Conservation (phyloP, 2,329 filamentous ascomycete genomes). For the Apiospora phragmitis region DNA sequence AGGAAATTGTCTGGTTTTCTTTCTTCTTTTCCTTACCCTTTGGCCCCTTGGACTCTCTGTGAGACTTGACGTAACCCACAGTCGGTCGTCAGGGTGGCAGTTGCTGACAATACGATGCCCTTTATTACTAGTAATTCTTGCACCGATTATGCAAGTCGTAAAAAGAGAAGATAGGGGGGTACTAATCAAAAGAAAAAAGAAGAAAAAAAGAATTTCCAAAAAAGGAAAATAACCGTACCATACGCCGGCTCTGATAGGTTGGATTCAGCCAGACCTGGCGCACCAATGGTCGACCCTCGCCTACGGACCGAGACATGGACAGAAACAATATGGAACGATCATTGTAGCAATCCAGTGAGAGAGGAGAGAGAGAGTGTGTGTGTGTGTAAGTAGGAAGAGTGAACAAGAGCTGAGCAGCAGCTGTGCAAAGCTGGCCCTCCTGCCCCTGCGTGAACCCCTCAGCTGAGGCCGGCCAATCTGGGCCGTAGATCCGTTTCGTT, state of each 20-base stretch:
- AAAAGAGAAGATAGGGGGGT: background rate
- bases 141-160: background rate
- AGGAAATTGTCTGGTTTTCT: background rate
- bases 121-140: background rate
- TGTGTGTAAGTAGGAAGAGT: no score
- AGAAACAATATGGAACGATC: background rate
- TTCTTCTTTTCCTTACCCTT: background rate
- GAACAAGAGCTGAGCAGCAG: no score
- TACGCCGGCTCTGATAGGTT: background rate
- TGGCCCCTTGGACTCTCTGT: background rate
- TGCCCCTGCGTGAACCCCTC: no score
- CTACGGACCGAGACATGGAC: background rate
- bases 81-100: background rate
- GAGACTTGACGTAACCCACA: background rate
- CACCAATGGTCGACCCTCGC: background rate
- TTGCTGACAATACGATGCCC: background rate
- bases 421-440: no score
- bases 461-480: background rate
- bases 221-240: conserved; percentile 6
- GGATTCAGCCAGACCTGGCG: background rate
- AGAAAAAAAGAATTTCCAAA: background rate
- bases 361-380: no score
- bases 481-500: background rate
- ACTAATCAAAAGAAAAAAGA: background rate
- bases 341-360: background rate